Base-by-base conservation (phyloP, 306 rosid genomes). In the Vicia villosa region DNA sequence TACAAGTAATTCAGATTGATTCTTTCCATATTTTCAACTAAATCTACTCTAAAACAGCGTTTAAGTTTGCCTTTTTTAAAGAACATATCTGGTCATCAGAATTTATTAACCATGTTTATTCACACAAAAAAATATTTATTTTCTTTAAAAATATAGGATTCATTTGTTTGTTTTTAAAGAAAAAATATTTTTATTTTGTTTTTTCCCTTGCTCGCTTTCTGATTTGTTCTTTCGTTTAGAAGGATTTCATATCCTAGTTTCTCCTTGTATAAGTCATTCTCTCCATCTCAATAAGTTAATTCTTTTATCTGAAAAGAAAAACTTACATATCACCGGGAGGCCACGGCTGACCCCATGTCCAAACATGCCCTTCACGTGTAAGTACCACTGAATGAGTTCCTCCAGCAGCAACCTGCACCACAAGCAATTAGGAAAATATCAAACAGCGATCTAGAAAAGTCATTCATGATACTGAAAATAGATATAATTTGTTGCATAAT, bases 301-400 rank as follows among this genome's bases (percentile, higher is more conserved):
- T 63, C n/a, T 37, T 41, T 16, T 13, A 26, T 13, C 50, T 28
- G 32, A 19, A 67, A 45, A 52, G 10, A 41, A 41, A 57, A 46
- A 36, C 4, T 58, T 89, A 95, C 99, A 95, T 95, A 83, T 95
- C 97, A 59, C 99, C 99, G 9, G 99, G 99, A 64, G 99, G 99
- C 99, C 99, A 95, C 11, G 97, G 99, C 69, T 95, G 99, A 82
- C 99, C 99, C 99, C 99, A 95, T 26, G 95, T 89, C 99, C 99
- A 95, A 62, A 95, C 97, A 52, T 91, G 93, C 42, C 99, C 99
- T 66, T 87, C 96, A 26, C 87, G 83, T 36, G 99, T 95, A 83
- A 95, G 97, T 61, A 95, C 99, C 63, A 95, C 96, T 16, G 96
- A 95, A 86, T 95, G 97, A 73, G 99, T 95, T 66, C 99, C 99